Base-by-base conservation (phyloP, 306 rosid genomes). In the Aeschynomene evenia region DNA sequence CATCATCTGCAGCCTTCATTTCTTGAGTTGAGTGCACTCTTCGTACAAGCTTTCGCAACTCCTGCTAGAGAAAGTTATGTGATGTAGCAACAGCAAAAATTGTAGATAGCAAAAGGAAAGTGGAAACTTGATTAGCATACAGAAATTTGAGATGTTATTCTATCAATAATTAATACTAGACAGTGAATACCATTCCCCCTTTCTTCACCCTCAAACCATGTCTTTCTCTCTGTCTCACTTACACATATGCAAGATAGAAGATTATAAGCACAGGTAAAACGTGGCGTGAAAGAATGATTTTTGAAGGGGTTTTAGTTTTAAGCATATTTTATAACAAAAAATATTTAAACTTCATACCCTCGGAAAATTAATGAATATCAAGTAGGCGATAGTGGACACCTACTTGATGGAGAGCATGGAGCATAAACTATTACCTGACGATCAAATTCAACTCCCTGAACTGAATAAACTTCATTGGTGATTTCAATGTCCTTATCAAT, bases 401-500 rank as follows among this genome's bases (percentile, higher is more conserved):
- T 12, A 19, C 59, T 39, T 50, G 53, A 62, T 31, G 23, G 3
- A 15, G 45, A 15, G 45, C 50, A 22, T n/a, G 34, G 23, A 68
- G 59, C 55, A 42, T 46, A 6, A 9, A 39, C 14, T 26, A 76
- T 72, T 64, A 95, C 99, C 91, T 95, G 97, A 10, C 96, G 92
- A 50, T 95, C 92, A 84, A 87, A 95, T 45, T 89, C 97, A 77
- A 89, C 95, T 70, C 52, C 83, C 9, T 74, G 90, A 48, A 91
- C 16, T 46, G 99, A 95, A 81, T 89, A 95, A 66, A 95, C 85
- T 85, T 89, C 96, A 28, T 84, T 89, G 72, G 85, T 89, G 77
- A 91, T 84, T 74, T 80, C 53, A 56, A 63, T 63, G 76, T 95
- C 92, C 83, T 89, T 89, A 31, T 13, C 70, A 70, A 89, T 48